A percentile compares a stretch with the other conserved stretches of the same genome.
Evolutionary conservation across 2,329 filamentous ascomycete genomes (phyloP).

Genomic region (Westerdykella aurantiaca): DNA sequence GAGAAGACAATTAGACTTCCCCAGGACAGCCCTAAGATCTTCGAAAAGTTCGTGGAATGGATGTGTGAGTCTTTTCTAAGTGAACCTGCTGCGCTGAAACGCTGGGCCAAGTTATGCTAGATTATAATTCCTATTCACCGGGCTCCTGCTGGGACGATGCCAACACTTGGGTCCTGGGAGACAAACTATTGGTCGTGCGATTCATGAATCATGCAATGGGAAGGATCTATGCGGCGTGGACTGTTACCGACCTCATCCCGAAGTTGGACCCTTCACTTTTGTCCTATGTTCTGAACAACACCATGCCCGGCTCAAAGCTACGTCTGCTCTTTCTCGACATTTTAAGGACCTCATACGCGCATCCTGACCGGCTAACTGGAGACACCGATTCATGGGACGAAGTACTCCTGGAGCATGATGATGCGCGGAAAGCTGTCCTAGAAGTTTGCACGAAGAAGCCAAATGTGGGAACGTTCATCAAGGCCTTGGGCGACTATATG

Average conservation of each 20-base stretch:
- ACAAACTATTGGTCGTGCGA: conserved; percentile 4
- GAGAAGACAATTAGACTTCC: conserved; percentile 3
- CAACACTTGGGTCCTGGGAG: conserved; percentile 7
- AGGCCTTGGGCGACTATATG: not conserved
- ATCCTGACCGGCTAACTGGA: conserved; percentile 1
- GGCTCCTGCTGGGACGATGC: not conserved
- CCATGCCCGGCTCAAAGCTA: conserved; percentile 2
- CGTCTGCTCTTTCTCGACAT: conserved; percentile 5
- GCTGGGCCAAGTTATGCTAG: not conserved
- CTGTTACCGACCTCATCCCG: not conserved
- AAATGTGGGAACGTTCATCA: not conserved
- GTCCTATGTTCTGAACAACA: conserved; percentile 2
- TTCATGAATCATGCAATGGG: conserved; percentile 12
- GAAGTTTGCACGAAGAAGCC: not conserved
- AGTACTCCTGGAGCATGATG: conserved; percentile 5
- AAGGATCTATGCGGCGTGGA: not conserved
- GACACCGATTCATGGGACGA: conserved; percentile 6
- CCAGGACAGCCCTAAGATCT: conserved; percentile 4
- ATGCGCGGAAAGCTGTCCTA: not conserved
- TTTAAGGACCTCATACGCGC: conserved; percentile 3
- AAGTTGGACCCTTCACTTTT: not conserved
- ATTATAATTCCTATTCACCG: conserved; percentile 1
- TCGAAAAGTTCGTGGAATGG: conserved; percentile 8
- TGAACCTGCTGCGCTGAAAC: not conserved
- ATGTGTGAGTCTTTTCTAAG: conserved; percentile 1